Evolutionary conservation across 768 basidiomycete genomes (phyloP), one percentile per base, ranked within the genome.

Genomic region (Cubamyces lactineus): DNA sequence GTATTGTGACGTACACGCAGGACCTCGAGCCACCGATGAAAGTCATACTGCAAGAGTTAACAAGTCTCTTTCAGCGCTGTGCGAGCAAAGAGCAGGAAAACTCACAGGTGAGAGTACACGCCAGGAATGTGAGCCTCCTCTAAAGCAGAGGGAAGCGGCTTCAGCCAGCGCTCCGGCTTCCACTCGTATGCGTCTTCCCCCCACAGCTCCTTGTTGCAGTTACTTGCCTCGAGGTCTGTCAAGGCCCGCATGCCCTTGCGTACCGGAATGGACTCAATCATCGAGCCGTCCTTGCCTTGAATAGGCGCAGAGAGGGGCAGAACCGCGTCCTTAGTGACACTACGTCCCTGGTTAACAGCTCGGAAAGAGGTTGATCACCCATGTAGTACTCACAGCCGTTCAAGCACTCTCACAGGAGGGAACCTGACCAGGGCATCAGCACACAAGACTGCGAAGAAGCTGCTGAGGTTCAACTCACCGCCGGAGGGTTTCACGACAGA

Each of bases 401-500:
- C 23, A n/a, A 59, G 42, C 1, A 19, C 24, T 5, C n/a, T 5
- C 19, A 59, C 57, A n/a, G 57, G 57, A 5, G 57, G 49, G 23
- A 43, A 52, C 6, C 57, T 59, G 39, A 5, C 23, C 7, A 2
- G 2, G 40, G 21, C 15, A 17, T 16, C 1, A 28, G 61, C 15
- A 15, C 15, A 23, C 12, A 5, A 2, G 23, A 13, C 12, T 4
- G 28, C n/a, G 8, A 48, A 15, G 13, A 2, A 11, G 8, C 15
- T 15, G n/a, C 12, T 12, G 5, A 21, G 12, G 21, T 21, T 12
- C 16, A 15, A 11, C 48, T 26, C 13, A 49, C 48, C 48, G 48
- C 15, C 87, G 80, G 60, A 88, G 70, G 0, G 80, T 82, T 71
- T 89, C 88, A 4, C 84, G 80, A 4, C 87, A 78, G 3, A 88